Conservation (phyloP, 2,329 filamentous ascomycete species). For the Pleoardoris graminearum region DNA sequence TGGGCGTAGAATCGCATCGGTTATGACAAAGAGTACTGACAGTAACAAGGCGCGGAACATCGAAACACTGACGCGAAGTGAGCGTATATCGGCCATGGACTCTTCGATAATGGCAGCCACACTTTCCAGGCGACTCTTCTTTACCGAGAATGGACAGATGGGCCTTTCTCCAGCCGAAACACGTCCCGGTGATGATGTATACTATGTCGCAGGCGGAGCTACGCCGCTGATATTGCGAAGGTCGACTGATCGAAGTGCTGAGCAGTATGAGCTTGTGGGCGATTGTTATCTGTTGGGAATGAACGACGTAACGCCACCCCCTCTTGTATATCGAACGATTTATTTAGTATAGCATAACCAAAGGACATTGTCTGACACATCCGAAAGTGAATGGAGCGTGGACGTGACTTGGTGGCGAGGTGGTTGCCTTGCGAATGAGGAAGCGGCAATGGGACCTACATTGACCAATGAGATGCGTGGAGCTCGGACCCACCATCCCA, state of each 20-base stretch:
- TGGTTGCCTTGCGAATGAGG: constrained; percentile 6
- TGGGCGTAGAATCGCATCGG: background rate
- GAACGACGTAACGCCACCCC: background rate
- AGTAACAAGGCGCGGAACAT: background rate
- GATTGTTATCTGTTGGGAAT: constrained; percentile 14
- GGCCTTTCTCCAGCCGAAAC: constrained; percentile 16
- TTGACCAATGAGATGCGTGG: background rate
- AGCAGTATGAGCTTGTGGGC: constrained; percentile 11
- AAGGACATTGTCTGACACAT: background rate
- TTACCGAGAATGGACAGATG: background rate
- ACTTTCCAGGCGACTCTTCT: constrained; percentile 10
- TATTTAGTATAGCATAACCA: background rate
- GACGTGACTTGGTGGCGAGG: constrained; percentile 2
- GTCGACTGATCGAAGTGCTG: background rate
- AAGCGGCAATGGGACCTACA: background rate
- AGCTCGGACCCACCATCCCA: background rate
- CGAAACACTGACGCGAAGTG: background rate
- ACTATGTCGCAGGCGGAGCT: constrained; percentile 12
- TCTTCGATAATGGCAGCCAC: constrained; percentile 13
- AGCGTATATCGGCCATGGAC: constrained; percentile 3
- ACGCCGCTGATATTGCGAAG: constrained; percentile 18
- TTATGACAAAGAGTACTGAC: background rate
- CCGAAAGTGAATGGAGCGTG: background rate
- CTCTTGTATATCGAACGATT: background rate
- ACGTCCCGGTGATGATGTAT: constrained; percentile 12